Evolutionary conservation across 441 rosid genomes (phyloP).

Genomic region (Rhodomyrtus psidioides): DNA sequence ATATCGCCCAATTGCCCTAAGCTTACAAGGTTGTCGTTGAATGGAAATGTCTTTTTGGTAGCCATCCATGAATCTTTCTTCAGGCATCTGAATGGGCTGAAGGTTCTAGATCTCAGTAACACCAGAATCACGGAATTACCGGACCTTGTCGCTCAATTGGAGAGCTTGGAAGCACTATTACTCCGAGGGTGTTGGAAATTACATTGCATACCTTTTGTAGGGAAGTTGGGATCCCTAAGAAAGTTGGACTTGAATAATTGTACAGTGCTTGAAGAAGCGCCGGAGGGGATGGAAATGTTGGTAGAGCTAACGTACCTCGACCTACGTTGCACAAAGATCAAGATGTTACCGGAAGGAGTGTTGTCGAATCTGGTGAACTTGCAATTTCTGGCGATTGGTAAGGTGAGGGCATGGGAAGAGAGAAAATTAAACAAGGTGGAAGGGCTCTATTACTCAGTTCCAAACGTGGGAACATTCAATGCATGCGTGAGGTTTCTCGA

Average conservation of each 20-base stretch:
- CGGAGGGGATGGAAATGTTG: neutral
- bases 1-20: neutral
- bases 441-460: neutral
- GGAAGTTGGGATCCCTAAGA: rapidly evolving
- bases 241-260: rapidly evolving
- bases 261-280: neutral
- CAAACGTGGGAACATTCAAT: neutral
- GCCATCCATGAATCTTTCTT: neutral
- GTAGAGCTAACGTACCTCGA: neutral
- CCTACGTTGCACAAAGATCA: rapidly evolving
- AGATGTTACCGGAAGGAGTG: rapidly evolving
- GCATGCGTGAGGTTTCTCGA: neutral
- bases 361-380: neutral
- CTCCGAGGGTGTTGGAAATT: rapidly evolving
- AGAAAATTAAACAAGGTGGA: neutral
- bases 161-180: neutral
- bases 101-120: rapidly evolving
- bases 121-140: rapidly evolving
- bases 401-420: neutral
- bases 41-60: rapidly evolving
- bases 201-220: rapidly evolving
- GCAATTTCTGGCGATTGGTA: neutral
- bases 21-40: rapidly evolving
- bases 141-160: rapidly evolving
- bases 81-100: rapidly evolving